Percentiles rank a stretch among this genome's conserved stretches.
phyloP scores from a whole-genome alignment of 1,284 basidiomycete species.

The Meira nashicola region DNA sequence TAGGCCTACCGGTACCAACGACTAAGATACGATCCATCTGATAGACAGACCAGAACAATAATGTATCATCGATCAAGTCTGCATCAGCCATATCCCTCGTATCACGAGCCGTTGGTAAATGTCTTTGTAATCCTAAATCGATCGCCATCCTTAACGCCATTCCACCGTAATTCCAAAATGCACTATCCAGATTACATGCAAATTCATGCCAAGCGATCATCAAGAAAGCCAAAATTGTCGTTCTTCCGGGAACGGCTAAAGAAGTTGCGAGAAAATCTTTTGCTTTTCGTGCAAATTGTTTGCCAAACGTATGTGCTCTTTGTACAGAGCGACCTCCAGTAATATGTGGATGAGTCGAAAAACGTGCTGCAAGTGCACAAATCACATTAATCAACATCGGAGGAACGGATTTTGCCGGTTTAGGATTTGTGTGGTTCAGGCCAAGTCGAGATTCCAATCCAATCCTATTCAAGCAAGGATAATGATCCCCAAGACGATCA shows the following conservation, averaged over 20 bases:
- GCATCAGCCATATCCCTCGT: neutral
- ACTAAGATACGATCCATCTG: neutral
- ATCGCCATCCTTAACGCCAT: constrained; percentile 1
- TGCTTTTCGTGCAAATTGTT: constrained; percentile 4
- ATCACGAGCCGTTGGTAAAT: too few species aligned
- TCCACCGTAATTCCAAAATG: neutral
- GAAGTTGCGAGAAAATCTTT: neutral
- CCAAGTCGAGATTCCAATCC: neutral
- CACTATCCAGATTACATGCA: neutral
- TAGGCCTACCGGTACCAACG: neutral
- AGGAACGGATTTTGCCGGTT: neutral
- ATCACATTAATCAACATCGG: neutral
- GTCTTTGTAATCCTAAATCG: constrained; percentile 1
- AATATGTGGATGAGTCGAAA: neutral
- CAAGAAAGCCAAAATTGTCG: neutral
- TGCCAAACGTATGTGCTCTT: neutral
- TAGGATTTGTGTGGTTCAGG: neutral
- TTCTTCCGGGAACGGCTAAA: neutral
- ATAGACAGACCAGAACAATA: constrained; percentile 4
- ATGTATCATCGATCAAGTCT: neutral
- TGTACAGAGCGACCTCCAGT: neutral
- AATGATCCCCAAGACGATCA: constrained; percentile 1
- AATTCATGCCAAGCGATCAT: constrained; percentile 5
- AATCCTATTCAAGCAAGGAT: neutral
- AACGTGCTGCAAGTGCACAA: constrained; percentile 1